Evolutionary conservation across 169 alveolate species (phyloP).

Genomic region (Plasmodium fragile): DNA sequence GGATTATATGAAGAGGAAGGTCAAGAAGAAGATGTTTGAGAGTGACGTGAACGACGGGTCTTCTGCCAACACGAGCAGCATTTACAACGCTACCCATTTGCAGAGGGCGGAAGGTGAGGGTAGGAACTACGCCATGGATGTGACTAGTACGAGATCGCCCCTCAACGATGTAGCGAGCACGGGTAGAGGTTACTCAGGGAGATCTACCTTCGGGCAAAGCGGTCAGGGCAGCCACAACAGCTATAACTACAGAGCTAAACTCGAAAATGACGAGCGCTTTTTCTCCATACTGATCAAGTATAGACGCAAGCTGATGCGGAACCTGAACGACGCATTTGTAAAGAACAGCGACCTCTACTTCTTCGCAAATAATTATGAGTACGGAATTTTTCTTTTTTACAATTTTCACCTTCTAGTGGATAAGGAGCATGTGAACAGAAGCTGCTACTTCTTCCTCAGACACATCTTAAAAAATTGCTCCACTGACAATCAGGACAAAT

Average conservation of each 20-base stretch:
- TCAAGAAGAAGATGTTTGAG: conserved; percentile 4
- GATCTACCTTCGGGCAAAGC: background rate
- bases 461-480: conserved; percentile 36
- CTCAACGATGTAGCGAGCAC: background rate
- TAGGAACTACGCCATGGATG: background rate
- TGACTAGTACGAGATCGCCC: no score
- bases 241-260: background rate
- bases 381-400: conserved; percentile 45
- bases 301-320: conserved; percentile 1
- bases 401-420: conserved; percentile 48
- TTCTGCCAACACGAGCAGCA: background rate
- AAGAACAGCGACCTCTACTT: conserved; percentile 33
- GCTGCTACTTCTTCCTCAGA: conserved; percentile 17
- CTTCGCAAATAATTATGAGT: conserved; percentile 41
- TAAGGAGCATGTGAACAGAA: background rate
- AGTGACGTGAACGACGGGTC: background rate
- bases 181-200: background rate
- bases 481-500: conserved; percentile 25
- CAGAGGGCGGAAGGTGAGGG: background rate
- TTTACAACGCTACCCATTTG: background rate
- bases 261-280: conserved; percentile 9
- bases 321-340: conserved; percentile 40
- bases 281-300: background rate
- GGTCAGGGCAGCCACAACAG: background rate
- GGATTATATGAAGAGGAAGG: conserved; percentile 6